These are phyloP conservation scores for Pseudocercospora pini-densiflorae DNA, from an alignment of 2,329 filamentous ascomycete species.

Conservation along the genomic window DNA sequence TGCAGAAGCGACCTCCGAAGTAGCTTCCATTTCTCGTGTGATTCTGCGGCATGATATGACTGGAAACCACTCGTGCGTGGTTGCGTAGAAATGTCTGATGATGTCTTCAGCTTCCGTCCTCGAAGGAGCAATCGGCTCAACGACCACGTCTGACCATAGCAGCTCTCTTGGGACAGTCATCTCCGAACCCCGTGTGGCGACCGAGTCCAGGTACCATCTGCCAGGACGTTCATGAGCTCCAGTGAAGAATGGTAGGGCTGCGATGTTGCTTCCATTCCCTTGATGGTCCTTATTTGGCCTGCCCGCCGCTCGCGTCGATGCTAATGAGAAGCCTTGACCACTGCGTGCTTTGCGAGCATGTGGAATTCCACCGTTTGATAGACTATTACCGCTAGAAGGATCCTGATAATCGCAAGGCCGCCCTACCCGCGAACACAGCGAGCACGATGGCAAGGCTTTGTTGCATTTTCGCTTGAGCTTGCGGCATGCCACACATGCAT, in stretches of 20 bases:
- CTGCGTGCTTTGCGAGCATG: background rate
- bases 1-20: constrained; percentile 7
- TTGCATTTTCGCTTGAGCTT: constrained; percentile 28
- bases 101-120: constrained; percentile 12
- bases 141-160: constrained; percentile 19
- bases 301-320: background rate
- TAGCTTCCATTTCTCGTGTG: background rate
- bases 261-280: background rate
- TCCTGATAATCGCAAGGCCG: constrained; percentile 24
- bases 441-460: constrained; percentile 24
- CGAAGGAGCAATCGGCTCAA: background rate
- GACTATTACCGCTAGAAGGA: background rate
- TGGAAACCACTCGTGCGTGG: constrained; percentile 23
- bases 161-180: constrained; percentile 1
- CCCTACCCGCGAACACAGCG: constrained; percentile 22
- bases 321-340: background rate
- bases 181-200: constrained; percentile 19
- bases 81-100: constrained; percentile 12
- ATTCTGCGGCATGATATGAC: constrained; percentile 13
- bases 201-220: constrained; percentile 24
- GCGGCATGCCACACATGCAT: constrained; percentile 24
- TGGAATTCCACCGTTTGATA: background rate
- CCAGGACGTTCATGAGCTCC: constrained; percentile 11
- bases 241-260: background rate
- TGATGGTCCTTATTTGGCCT: background rate